These are phyloP conservation scores for Heliamphora pulchella DNA, from an alignment of 179 eudicot genomes.

Conservation along the genomic window DNA sequence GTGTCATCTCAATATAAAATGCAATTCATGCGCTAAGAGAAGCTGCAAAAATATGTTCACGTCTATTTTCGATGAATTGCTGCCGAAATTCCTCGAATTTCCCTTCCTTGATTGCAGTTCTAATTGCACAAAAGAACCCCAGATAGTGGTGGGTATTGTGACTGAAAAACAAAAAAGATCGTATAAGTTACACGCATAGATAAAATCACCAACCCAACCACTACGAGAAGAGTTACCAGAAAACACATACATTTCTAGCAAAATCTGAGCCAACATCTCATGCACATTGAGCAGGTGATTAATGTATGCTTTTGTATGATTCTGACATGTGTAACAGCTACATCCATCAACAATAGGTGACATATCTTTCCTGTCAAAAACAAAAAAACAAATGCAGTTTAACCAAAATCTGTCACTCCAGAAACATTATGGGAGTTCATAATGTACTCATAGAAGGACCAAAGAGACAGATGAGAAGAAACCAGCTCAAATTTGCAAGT, in stretches of 20 bases:
- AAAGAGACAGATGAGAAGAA: neutral
- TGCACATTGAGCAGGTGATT: constrained; percentile 71
- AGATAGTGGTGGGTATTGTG: constrained; percentile 81
- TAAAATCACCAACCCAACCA: neutral
- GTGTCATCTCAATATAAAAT: neutral
- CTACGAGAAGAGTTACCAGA: neutral
- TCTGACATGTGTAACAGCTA: constrained; percentile 67
- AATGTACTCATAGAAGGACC: neutral
- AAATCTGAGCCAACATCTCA: constrained; percentile 70
- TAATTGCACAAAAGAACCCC: constrained; percentile 52
- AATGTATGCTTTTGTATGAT: constrained; percentile 78
- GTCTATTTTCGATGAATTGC: constrained; percentile 38
- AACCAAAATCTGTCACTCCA: neutral
- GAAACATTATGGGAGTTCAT: neutral
- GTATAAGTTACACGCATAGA: neutral
- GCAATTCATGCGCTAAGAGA: constrained; percentile 18
- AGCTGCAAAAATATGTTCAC: constrained; percentile 26
- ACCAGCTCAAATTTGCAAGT: neutral
- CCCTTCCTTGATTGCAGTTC: constrained; percentile 54
- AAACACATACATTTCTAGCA: constrained; percentile 57
- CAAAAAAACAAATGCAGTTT: neutral
- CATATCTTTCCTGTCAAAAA: constrained; percentile 53
- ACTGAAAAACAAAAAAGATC: constrained; percentile 27
- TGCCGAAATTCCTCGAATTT: constrained; percentile 49
- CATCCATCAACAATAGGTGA: constrained; percentile 56